phyloP scores from a whole-genome alignment of 495 filamentous ascomycete species.

The Aspergillus avenaceus region DNA sequence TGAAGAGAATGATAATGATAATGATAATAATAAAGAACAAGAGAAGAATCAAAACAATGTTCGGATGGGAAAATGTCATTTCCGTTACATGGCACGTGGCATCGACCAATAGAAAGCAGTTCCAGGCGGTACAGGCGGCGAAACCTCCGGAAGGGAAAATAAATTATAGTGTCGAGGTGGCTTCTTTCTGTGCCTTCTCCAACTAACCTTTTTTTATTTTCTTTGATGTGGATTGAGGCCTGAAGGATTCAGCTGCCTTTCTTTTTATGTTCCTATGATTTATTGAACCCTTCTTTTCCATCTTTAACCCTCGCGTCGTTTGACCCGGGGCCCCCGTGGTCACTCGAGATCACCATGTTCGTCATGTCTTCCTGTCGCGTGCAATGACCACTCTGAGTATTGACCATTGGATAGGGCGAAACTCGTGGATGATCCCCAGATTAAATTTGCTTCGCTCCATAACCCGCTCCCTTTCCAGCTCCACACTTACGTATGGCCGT shows the following conservation, averaged over 20 bases:
- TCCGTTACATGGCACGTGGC: constrained; percentile 20
- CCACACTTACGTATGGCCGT: constrained; percentile 91
- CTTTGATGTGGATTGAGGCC: not conserved
- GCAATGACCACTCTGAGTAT: constrained; percentile 18
- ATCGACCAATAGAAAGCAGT: constrained; percentile 18
- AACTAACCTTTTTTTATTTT: constrained; percentile 5
- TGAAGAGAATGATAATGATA: too few species aligned
- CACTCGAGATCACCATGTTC: constrained; percentile 36
- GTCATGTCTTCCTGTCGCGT: constrained; percentile 14
- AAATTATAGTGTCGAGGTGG: constrained; percentile 39
- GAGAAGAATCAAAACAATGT: not conserved
- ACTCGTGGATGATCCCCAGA: constrained; percentile 88
- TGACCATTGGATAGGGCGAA: constrained; percentile 48
- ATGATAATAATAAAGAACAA: not conserved
- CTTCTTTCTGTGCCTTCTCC: constrained; percentile 29
- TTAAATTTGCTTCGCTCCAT: constrained; percentile 81
- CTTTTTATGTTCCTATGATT: constrained; percentile 25
- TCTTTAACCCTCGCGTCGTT: constrained; percentile 11
- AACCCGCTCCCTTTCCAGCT: constrained; percentile 77
- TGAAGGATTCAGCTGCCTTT: constrained; percentile 5
- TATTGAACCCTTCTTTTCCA: constrained; percentile 17
- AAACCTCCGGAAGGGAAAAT: constrained; percentile 31
- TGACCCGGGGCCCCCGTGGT: constrained; percentile 35
- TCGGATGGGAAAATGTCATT: constrained; percentile 15
- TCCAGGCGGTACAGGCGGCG: too few species aligned